Evolutionary conservation across 1,284 basidiomycete species (phyloP), one percentile per base, ranked within the genome.

Genomic region (Rhodotorula sp.): DNA sequence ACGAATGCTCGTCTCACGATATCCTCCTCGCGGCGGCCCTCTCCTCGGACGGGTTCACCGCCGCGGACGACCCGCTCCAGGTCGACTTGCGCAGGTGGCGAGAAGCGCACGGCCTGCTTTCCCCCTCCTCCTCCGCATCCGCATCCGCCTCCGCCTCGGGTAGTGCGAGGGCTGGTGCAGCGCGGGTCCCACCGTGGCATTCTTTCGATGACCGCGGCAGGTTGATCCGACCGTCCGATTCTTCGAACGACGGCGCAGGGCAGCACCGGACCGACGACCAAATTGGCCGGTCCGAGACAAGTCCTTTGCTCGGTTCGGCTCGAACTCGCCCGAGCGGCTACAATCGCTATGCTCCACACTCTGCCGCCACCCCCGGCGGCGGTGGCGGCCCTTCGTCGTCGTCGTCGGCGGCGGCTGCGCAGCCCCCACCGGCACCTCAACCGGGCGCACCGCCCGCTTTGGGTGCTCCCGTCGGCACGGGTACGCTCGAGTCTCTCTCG

Each of bases 51-150:
- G 54, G 54, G 26, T 16, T 26, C n/a, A 55, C 8, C 54, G 54
- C n/a, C 26, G 54, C 28, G 26, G 54, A 55, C 54, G 54, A 55
- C n/a, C 54, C 54, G 26, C 26, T 55, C 14, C 54, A 55, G 15
- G 26, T 55, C 54, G 54, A 55, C 18, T 18, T 55, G 54, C 23
- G 54, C n/a, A 55, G 54, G 26, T 55, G 54, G 54, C 54, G 54
- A n/a, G 54, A 55, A 18, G 54, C 54, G 10, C 54, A 55, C 18
- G 54, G 58, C n/a, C n/a, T 45, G 45, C 47, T 43, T 23, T n/a
- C 54, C 54, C 21, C 26, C 26, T 55, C 54, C 23, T n/a, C 28
- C 28, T 28, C 28, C 28, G 28, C 28, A 28, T 28, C 38, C 38
- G 34, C 34, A 34, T 14, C 38, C 38, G 38, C 26, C 14, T 14